Conservation (phyloP, 768 basidiomycete species). For the Polyporus arcularius region DNA sequence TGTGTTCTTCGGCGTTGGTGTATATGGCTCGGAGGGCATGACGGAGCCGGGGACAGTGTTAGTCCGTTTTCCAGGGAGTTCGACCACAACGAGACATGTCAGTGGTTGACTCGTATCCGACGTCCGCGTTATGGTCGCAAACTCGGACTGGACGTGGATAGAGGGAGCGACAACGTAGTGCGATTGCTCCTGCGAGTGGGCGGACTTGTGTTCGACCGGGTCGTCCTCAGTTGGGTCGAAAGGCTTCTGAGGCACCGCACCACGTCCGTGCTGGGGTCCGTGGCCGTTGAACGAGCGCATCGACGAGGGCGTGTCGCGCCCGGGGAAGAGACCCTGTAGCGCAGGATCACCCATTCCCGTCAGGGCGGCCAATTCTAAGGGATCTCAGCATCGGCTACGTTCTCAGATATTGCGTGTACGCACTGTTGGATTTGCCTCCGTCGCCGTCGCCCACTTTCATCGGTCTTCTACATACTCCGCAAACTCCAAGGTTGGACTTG, state of each 20-base stretch:
- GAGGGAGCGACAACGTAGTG: constrained; percentile 87
- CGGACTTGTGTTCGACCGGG: constrained; percentile 39
- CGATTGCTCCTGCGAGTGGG: constrained; percentile 40
- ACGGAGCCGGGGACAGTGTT: constrained; percentile 29
- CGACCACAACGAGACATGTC: constrained; percentile 92
- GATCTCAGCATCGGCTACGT: background rate
- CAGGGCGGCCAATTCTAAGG: constrained; percentile 86
- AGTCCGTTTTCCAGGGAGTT: constrained; percentile 79
- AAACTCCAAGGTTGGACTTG: constrained; percentile 82
- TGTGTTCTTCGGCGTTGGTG: constrained; percentile 5
- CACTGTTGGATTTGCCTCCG: constrained; percentile 87
- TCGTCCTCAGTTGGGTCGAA: constrained; percentile 86
- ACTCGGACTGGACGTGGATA: constrained; percentile 93
- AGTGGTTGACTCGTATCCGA: constrained; percentile 75
- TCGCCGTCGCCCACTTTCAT: constrained; percentile 96
- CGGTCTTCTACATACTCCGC: constrained; percentile 93
- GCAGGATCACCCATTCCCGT: constrained; percentile 82
- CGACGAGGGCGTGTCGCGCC: constrained; percentile 58
- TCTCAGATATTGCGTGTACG: constrained; percentile 20
- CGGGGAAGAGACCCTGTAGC: constrained; percentile 60
- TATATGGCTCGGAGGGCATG: constrained; percentile 24
- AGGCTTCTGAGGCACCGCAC: constrained; percentile 35
- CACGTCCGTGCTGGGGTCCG: constrained; percentile 3
- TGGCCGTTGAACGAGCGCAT: constrained; percentile 32
- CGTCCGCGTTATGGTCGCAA: constrained; percentile 75